Conservation (phyloP, 75 land plant species). For the Pinus taeda region DNA sequence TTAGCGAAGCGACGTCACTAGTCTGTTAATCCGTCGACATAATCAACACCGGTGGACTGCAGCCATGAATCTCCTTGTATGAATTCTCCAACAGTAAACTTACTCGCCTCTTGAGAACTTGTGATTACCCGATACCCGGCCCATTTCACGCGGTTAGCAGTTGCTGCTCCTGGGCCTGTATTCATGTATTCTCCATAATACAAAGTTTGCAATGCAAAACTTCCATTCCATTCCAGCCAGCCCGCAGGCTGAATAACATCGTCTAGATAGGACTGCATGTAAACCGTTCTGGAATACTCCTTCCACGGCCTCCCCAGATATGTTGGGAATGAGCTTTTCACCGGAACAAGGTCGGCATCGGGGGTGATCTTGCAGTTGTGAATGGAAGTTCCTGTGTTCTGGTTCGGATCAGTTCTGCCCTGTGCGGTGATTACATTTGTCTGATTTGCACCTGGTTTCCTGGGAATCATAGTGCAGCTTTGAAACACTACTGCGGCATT, state of each 20-base stretch:
- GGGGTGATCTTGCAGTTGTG: constrained; percentile 18
- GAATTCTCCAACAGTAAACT: constrained; percentile 8
- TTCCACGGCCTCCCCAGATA: constrained; percentile 28
- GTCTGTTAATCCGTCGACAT: neutral
- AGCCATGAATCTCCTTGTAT: constrained; percentile 13
- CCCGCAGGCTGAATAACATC: constrained; percentile 16
- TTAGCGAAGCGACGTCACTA: too few species aligned
- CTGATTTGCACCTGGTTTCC: constrained; percentile 2
- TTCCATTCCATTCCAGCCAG: constrained; percentile 23
- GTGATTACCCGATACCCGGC: constrained; percentile 4
- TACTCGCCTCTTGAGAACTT: neutral
- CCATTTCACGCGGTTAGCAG: constrained; percentile 16
- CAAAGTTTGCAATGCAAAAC: constrained; percentile 20
- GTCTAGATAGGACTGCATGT: constrained; percentile 3
- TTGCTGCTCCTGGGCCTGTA: constrained; percentile 15
- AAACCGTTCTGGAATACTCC: constrained; percentile 14
- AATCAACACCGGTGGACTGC: neutral
- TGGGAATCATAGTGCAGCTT: constrained; percentile 2
- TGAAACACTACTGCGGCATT: constrained; percentile 31
- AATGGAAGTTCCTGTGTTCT: constrained; percentile 23
- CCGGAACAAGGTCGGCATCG: neutral
- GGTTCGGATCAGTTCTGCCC: constrained; percentile 17
- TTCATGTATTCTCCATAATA: constrained; percentile 27
- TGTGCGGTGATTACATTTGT: constrained; percentile 22
- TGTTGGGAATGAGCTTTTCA: neutral